Percentiles rank a stretch among this genome's conserved stretches.
These are phyloP conservation scores for Sugiyamaella marilandica DNA, from an alignment of 805 yeast genomes.

Conservation along the genomic window DNA sequence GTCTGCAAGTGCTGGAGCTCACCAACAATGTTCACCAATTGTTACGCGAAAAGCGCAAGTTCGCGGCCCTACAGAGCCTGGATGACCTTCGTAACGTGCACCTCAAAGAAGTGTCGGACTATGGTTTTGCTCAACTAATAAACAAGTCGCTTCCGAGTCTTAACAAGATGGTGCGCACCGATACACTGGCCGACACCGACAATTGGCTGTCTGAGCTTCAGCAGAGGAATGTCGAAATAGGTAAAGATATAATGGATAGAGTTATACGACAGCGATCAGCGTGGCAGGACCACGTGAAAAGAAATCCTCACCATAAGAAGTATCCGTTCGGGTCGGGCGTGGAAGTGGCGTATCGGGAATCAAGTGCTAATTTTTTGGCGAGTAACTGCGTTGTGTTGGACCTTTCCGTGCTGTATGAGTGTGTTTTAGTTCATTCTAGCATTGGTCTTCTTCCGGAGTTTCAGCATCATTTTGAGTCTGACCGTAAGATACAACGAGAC, in stretches of 20 bases:
- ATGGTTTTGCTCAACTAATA: constrained; percentile 70
- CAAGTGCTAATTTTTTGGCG: constrained; percentile 45
- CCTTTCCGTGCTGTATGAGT: constrained; percentile 73
- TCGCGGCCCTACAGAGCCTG: constrained; percentile 78
- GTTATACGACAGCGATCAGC: constrained; percentile 51
- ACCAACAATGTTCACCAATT: constrained; percentile 82
- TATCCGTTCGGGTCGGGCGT: constrained; percentile 82
- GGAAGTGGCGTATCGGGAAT: constrained; percentile 68
- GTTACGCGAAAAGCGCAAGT: constrained; percentile 68
- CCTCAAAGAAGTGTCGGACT: constrained; percentile 58
- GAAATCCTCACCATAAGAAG: constrained; percentile 38
- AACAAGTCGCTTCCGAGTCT: constrained; percentile 72
- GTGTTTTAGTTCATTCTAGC: constrained; percentile 74
- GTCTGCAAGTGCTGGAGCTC: constrained; percentile 77
- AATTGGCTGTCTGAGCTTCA: constrained; percentile 48
- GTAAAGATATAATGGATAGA: constrained; percentile 51
- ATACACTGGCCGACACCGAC: constrained; percentile 58
- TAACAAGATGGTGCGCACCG: constrained; percentile 66
- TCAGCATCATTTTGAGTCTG: constrained; percentile 60
- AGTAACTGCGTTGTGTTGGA: constrained; percentile 48
- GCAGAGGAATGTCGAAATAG: constrained; percentile 43
- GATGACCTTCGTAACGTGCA: constrained; percentile 69
- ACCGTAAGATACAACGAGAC: constrained; percentile 65
- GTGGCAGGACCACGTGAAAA: constrained; percentile 50
- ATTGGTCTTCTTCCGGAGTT: constrained; percentile 61